phyloP scores from a whole-genome alignment of 306 rosid genomes.

The Vigna angularis region DNA sequence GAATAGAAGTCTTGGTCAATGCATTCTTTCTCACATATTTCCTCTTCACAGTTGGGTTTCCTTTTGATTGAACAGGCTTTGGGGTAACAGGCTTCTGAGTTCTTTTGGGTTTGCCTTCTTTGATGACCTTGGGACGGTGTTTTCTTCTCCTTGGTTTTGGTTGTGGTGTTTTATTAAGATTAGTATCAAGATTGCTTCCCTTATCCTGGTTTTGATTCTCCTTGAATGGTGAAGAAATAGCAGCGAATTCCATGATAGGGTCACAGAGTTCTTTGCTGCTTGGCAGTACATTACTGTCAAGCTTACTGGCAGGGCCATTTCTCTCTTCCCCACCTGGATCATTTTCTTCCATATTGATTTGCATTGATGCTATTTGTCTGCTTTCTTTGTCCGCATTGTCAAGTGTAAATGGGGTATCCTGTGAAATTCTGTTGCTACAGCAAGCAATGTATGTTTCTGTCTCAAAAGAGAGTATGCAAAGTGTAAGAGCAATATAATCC shows the following conservation, averaged over 20 bases:
- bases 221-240: conserved; percentile 47
- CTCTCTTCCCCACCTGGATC: conserved; percentile 43
- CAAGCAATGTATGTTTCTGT: conserved; percentile 44
- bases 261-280: conserved; percentile 44
- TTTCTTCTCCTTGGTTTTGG: conserved; percentile 66
- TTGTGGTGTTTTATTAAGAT: conserved; percentile 57
- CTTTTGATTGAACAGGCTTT: conserved; percentile 54
- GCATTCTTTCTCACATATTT: conserved; percentile 67
- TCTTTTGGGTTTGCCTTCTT: conserved; percentile 71
- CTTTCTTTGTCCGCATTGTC: conserved; percentile 45
- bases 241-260: conserved; percentile 44
- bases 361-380: conserved; percentile 37
- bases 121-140: conserved; percentile 88
- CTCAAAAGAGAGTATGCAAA: conserved; percentile 40
- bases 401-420: conserved; percentile 53
- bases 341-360: conserved; percentile 38
- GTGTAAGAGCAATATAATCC: conserved; percentile 12
- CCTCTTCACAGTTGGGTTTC: conserved; percentile 57
- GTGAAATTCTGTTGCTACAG: conserved; percentile 42
- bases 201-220: conserved; percentile 51
- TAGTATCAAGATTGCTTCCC: conserved; percentile 43
- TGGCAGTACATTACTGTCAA: conserved; percentile 41
- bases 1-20: conserved; percentile 42
- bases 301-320: conserved; percentile 33
- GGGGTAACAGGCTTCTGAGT: conserved; percentile 53